A percentile compares a stretch with the other conserved stretches of the same genome.
phyloP scores from a whole-genome alignment of 1,284 basidiomycete genomes.

The Cryptococcus hybrid region DNA sequence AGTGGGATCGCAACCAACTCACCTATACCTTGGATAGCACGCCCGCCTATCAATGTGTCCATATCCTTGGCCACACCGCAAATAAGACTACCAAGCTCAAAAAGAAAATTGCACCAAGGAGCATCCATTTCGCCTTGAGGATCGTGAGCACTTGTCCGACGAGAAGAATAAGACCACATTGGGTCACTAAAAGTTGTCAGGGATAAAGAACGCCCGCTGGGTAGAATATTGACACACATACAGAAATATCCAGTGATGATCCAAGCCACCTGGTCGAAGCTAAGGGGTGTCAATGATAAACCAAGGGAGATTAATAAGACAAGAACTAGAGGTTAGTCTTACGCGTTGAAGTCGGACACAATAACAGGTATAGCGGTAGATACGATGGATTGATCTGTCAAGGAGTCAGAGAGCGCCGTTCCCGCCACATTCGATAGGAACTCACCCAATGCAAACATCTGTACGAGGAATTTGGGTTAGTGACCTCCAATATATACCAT shows the following conservation, averaged over 20 bases:
- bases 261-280: constrained; percentile 49
- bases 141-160: constrained; percentile 51
- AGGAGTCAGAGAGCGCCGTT: constrained; percentile 12
- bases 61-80: constrained; percentile 54
- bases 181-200: constrained; percentile 29
- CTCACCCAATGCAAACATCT: constrained; percentile 25
- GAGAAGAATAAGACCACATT: constrained; percentile 50
- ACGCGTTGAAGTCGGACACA: constrained; percentile 53
- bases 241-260: constrained; percentile 54
- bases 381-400: constrained; percentile 44
- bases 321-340: constrained; percentile 6
- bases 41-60: constrained; percentile 54
- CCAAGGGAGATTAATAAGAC: too few relatives aligned
- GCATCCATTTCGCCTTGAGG: constrained; percentile 53
- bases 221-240: constrained; percentile 23
- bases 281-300: background rate
- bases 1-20: constrained; percentile 5
- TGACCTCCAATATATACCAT: background rate
- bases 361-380: constrained; percentile 53
- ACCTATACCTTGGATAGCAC: constrained; percentile 52
- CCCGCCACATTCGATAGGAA: background rate
- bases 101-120: constrained; percentile 53
- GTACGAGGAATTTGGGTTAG: background rate
- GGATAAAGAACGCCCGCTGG: background rate
- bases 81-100: constrained; percentile 54